Base-by-base conservation (phyloP, 164 flowering plant species). In the Vitis rupestris region DNA sequence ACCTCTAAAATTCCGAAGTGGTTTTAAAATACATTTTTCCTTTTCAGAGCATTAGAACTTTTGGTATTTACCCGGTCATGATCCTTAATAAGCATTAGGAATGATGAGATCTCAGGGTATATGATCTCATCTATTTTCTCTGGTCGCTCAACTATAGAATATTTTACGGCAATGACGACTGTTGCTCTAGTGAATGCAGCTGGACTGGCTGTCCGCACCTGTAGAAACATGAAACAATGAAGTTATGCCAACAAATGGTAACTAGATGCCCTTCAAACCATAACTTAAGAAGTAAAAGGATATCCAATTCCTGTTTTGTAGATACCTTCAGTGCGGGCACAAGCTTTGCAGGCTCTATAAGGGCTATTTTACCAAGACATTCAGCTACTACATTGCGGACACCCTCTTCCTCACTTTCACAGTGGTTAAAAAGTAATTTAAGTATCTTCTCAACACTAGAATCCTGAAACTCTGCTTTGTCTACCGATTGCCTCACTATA, bases 341-440 rank as follows among this genome's bases (percentile, higher is more conserved):
- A 72, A 96, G 94, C 76, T 90, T 93, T 55, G 74, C 80, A 67
- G 99, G 99, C 75, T 93, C 94, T 70, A 96, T 92, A 16, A 96
- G 92, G 9, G 98, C 98, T 83, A 96, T 88, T 87, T 96, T 96
- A 59, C 99, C 99, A 27, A 96, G 86, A 77, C 99, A 96, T 77
- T 96, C 99, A 19, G 98, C 99, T 12, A 93, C 99, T 12, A 96
- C 99, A 85, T 96, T 96, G 49, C 99, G 92, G 14, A 96, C 98
- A 30, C 99, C 99, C 80, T 96, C 99, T 82, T 96, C 99, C 61
- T 96, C 99, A 81, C 99, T 96, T 85, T 93, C 97, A 78, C 97
- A 93, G 78, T 96, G 99, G 70, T 92, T 96, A 75, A 96, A 96
- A 2, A 96, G 85, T 74, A 96, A 83, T 23, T 80, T 87, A 52